Base-by-base conservation (phyloP, 306 rosid species). In the Rosa multiflora region DNA sequence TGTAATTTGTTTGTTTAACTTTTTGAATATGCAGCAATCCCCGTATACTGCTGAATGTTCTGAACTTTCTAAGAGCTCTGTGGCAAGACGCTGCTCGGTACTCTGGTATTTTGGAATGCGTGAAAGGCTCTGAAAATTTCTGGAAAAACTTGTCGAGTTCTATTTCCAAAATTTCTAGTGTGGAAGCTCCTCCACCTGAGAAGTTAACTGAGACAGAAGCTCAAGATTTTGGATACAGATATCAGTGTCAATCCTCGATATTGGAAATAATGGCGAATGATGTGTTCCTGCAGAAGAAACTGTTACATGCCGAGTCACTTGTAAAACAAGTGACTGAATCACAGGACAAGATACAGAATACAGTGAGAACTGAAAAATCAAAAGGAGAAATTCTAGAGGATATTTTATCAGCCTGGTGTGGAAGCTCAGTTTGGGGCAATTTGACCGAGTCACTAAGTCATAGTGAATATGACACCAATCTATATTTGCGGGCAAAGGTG, bases 61-160 rank as follows among this genome's bases (percentile, higher is more conserved):
- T 94, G 26, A 89, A 92, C 84, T 92, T 94, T 78, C 37, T 89
- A 80, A 73, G 83, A 88, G 93, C 91, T 66, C 76, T 94, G 83
- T 94, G 99, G 99, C 93, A 94, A 87, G 91, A 91, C 70, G 97
- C 95, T 73, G 79, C 89, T 42, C 93, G 87, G 61, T 91, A 87
- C 79, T 70, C 84, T 67, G 83, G 79, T 83, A 83, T 94, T 64
- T 83, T 94, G 88, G 91, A 84, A 26, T 74, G 77, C 70, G 56
- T 94, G 84, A 89, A 85, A 88, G 83, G 86, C 80, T 84, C 89
- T 52, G 87, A 44, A 66, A 85, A 81, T 58, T 85, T 92, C 82
- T 92, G 96, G 94, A 84, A 79, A 75, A 81, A 83, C 53, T 80
- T 92, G 80, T 89, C 91, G 42, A 81, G 80, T 68, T 82, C 84